phyloP scores from a whole-genome alignment of 768 basidiomycete genomes.

The Pulveroboletus sp. region DNA sequence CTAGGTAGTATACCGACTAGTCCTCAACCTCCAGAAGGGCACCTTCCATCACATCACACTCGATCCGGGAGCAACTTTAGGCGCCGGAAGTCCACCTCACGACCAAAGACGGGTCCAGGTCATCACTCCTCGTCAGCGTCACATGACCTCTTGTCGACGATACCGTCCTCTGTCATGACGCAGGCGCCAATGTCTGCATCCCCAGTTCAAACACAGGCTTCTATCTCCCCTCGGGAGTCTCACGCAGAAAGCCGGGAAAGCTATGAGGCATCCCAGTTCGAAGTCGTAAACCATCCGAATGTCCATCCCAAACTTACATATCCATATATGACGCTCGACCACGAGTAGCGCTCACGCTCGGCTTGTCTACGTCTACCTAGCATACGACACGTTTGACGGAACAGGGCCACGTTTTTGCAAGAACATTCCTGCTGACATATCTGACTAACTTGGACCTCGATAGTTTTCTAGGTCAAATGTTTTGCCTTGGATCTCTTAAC shows the following conservation, averaged over 20 bases:
- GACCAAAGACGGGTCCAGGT: conserved; percentile 16
- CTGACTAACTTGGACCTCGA: conserved; percentile 1
- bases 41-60: conserved; percentile 31
- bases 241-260: conserved; percentile 41
- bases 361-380: conserved; percentile 14
- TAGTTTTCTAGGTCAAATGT: conserved; percentile 6
- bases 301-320: conserved; percentile 43
- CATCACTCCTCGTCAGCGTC: conserved; percentile 27
- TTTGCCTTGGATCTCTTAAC: neutral
- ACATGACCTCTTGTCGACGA: conserved; percentile 25
- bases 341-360: conserved; percentile 26
- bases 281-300: conserved; percentile 53
- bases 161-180: conserved; percentile 11
- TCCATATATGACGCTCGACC: conserved; percentile 53
- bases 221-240: conserved; percentile 21
- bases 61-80: conserved; percentile 33
- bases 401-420: conserved; percentile 12
- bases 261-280: conserved; percentile 63
- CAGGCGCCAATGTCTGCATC: conserved; percentile 23
- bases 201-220: conserved; percentile 25
- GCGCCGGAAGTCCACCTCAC: conserved; percentile 17
- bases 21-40: conserved; percentile 55
- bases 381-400: conserved; percentile 11
- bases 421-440: conserved; percentile 11
- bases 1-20: conserved; percentile 54